Percentiles rank a stretch among this genome's conserved stretches.
These are phyloP conservation scores for Phialocephala sp. DNA, from an alignment of 2,329 filamentous ascomycete species.

Conservation along the genomic window DNA sequence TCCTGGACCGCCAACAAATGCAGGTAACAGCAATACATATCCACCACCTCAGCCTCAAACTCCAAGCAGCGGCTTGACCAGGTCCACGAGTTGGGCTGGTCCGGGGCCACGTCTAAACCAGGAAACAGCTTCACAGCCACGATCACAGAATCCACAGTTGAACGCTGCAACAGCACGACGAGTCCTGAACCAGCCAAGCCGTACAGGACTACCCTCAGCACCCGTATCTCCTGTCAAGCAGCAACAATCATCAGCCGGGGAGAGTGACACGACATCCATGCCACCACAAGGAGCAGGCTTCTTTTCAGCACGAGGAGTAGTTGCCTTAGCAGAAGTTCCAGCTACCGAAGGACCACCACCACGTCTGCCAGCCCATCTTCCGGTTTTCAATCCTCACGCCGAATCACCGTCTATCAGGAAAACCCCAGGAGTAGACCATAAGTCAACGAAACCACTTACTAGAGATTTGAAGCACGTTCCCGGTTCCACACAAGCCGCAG, in stretches of 20 bases:
- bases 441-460: constrained; percentile 72
- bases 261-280: constrained; percentile 26
- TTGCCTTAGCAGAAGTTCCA: constrained; percentile 55
- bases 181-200: constrained; percentile 42
- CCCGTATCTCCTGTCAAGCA: constrained; percentile 36
- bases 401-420: constrained; percentile 88
- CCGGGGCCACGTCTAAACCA: constrained; percentile 30
- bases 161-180: constrained; percentile 31
- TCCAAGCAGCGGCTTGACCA: constrained; percentile 39
- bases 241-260: constrained; percentile 24
- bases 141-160: constrained; percentile 24
- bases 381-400: constrained; percentile 73
- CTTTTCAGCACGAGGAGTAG: constrained; percentile 72
- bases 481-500: constrained; percentile 38
- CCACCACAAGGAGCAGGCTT: constrained; percentile 54
- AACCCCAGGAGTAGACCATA: constrained; percentile 86
- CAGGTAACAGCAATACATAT: constrained; percentile 22
- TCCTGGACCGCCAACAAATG: constrained; percentile 39
- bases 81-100: constrained; percentile 34
- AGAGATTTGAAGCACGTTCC: constrained; percentile 60
- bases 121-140: constrained; percentile 23
- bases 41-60: constrained; percentile 39
- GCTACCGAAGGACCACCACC: constrained; percentile 39
- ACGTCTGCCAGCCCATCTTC: constrained; percentile 51
- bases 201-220: constrained; percentile 36